phyloP scores from a whole-genome alignment of 1,139 yeast species.

The Saccharomyces hybrid region DNA sequence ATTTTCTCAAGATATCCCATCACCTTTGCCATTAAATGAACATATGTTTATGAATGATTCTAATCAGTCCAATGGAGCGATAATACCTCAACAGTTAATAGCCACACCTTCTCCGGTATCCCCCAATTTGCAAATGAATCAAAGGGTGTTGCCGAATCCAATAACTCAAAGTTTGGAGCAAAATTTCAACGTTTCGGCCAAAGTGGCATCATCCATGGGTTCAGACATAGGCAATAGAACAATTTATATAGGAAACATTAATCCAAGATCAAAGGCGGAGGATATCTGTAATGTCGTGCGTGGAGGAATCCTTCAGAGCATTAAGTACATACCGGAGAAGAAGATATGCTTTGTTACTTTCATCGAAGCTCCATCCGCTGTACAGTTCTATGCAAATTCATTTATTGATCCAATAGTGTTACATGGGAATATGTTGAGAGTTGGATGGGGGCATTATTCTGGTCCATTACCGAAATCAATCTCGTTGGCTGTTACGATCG shows the following conservation, averaged over 20 bases:
- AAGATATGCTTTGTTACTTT: conserved; percentile 78
- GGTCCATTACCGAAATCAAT: conserved; percentile 70
- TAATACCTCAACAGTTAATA: not conserved
- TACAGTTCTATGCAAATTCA: conserved; percentile 74
- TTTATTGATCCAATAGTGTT: conserved; percentile 69
- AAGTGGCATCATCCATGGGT: conserved; percentile 66
- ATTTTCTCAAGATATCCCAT: not conserved
- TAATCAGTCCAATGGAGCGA: not conserved
- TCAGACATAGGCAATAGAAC: conserved; percentile 75
- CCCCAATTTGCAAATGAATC: conserved; percentile 1
- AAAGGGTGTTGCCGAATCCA: conserved; percentile 14
- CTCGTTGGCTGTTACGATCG: conserved; percentile 69
- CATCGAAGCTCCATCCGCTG: conserved; percentile 74
- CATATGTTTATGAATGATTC: not conserved
- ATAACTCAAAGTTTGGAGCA: conserved; percentile 42
- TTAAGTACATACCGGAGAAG: conserved; percentile 65
- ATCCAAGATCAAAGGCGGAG: conserved; percentile 69
- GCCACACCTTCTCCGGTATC: not conserved
- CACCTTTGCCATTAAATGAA: not conserved
- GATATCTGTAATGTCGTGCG: conserved; percentile 78
- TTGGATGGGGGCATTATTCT: conserved; percentile 82
- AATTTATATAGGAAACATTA: conserved; percentile 67
- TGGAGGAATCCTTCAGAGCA: conserved; percentile 69
- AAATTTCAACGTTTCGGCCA: conserved; percentile 65
- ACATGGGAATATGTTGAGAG: conserved; percentile 64